phyloP scores from a whole-genome alignment of 2,329 filamentous ascomycete genomes.

The Colletotrichum agaves region DNA sequence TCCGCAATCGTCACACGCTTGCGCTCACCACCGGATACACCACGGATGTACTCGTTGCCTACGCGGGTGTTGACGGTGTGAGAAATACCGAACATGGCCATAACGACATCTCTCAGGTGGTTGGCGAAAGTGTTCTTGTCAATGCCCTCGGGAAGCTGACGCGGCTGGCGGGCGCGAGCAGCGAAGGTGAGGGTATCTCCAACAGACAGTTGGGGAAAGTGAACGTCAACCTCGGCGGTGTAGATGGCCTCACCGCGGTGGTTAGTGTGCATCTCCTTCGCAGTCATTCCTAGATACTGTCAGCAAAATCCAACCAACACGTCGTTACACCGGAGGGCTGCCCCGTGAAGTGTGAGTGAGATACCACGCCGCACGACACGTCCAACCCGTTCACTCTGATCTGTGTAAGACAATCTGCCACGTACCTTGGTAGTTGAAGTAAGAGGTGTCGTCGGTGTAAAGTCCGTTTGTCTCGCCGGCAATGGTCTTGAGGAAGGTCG shows the following conservation, averaged over 20 bases:
- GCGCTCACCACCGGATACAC: slow-evolving; percentile 79
- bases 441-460: slow-evolving; percentile 73
- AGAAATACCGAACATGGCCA: slow-evolving; percentile 80
- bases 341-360: neutral
- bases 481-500: slow-evolving; percentile 86
- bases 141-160: slow-evolving; percentile 68
- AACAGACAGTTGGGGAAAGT: slow-evolving; percentile 81
- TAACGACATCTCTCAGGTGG: slow-evolving; percentile 76
- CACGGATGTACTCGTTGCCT: slow-evolving; percentile 79
- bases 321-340: slow-evolving; percentile 1
- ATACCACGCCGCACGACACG: neutral
- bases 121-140: slow-evolving; percentile 64
- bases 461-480: slow-evolving; percentile 86
- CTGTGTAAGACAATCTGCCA: neutral
- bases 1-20: slow-evolving; percentile 74
- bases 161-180: slow-evolving; percentile 74
- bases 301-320: neutral
- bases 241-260: slow-evolving; percentile 90
- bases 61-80: slow-evolving; percentile 79
- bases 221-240: slow-evolving; percentile 84
- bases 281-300: slow-evolving; percentile 63
- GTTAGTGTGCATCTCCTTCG: slow-evolving; percentile 79
- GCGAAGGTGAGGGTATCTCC: slow-evolving; percentile 85
- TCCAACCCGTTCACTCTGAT: neutral
- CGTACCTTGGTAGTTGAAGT: slow-evolving; percentile 84